A percentile compares a stretch with the other conserved stretches of the same genome.
phyloP scores from a whole-genome alignment of 495 filamentous ascomycete genomes.

The Daldinia vernicosa region DNA sequence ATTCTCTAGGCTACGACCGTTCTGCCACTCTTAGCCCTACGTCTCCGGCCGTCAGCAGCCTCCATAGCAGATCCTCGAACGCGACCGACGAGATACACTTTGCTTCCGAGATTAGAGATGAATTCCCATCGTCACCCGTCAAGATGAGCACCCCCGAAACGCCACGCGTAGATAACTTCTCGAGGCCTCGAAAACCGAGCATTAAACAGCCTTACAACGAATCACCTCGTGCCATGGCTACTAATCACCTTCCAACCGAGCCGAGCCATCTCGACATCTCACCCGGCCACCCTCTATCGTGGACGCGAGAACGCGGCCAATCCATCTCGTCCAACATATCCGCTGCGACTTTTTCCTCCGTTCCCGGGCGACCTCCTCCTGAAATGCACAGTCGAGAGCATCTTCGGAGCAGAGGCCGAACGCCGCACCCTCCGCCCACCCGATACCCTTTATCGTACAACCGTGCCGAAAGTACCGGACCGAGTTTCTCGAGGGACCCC shows the following conservation, averaged over 20 bases:
- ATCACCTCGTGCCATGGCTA: slow-evolving; percentile 44
- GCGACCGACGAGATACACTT: slow-evolving; percentile 39
- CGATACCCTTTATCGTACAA: slow-evolving; percentile 42
- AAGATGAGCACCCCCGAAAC: slow-evolving; percentile 43
- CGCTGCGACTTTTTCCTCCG: slow-evolving; percentile 53
- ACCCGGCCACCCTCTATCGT: slow-evolving; percentile 41
- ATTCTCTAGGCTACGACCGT: slow-evolving; percentile 48
- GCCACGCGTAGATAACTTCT: slow-evolving; percentile 60
- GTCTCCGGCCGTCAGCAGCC: slow-evolving; percentile 34
- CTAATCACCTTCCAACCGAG: slow-evolving; percentile 43
- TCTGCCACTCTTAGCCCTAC: slow-evolving; percentile 26
- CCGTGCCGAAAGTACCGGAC: slow-evolving; percentile 44
- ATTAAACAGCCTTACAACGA: slow-evolving; percentile 53
- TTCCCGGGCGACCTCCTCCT: slow-evolving; percentile 47
- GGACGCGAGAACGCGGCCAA: slow-evolving; percentile 53
- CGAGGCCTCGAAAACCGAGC: slow-evolving; percentile 60
- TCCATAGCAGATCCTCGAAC: slow-evolving; percentile 35
- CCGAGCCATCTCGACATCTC: slow-evolving; percentile 45
- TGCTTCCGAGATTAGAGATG: slow-evolving; percentile 43
- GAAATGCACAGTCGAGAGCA: slow-evolving; percentile 38
- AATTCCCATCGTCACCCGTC: slow-evolving; percentile 38
- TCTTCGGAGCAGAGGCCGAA: slow-evolving; percentile 36
- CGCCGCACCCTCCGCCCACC: slow-evolving; percentile 28
- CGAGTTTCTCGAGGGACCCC: slow-evolving; percentile 49
- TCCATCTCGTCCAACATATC: slow-evolving; percentile 59